A percentile compares a stretch with the other conserved stretches of the same genome.
Evolutionary conservation across 2,329 filamentous ascomycete genomes (phyloP).

Genomic region (Botrytis tulipae): DNA sequence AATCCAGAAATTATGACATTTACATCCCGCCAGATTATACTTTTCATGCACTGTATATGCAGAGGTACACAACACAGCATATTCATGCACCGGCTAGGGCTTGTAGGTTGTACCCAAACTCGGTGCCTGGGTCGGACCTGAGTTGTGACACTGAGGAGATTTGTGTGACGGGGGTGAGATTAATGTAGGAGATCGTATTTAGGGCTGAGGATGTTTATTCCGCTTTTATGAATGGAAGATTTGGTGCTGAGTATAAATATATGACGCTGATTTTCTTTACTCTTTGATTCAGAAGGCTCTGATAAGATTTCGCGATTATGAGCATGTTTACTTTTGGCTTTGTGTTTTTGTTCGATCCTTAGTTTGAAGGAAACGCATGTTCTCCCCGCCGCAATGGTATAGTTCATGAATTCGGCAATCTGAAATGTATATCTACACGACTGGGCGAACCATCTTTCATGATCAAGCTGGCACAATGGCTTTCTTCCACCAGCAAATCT

Average conservation of each 20-base stretch:
- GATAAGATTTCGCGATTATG: neutral
- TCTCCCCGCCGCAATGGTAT: neutral
- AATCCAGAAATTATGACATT: neutral
- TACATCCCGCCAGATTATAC: neutral
- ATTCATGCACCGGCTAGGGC: neutral
- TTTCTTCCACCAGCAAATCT: neutral
- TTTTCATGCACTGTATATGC: neutral
- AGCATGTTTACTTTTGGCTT: neutral
- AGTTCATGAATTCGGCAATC: neutral
- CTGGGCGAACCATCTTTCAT: neutral
- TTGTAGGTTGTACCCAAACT: neutral
- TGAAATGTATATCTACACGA: neutral
- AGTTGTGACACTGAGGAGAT: neutral
- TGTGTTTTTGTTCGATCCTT: neutral
- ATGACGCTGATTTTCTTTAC: neutral
- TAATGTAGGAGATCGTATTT: neutral
- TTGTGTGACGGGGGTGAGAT: neutral
- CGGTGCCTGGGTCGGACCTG: neutral
- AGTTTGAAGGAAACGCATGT: neutral
- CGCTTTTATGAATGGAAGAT: neutral
- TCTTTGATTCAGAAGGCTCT: neutral
- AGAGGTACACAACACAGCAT: neutral
- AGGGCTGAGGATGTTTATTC: neutral
- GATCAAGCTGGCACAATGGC: neutral
- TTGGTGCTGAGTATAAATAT: neutral